Percentiles rank a stretch among this genome's conserved stretches.
Conservation (phyloP, 2,329 filamentous ascomycete genomes). For the Raffaelea arxii region DNA sequence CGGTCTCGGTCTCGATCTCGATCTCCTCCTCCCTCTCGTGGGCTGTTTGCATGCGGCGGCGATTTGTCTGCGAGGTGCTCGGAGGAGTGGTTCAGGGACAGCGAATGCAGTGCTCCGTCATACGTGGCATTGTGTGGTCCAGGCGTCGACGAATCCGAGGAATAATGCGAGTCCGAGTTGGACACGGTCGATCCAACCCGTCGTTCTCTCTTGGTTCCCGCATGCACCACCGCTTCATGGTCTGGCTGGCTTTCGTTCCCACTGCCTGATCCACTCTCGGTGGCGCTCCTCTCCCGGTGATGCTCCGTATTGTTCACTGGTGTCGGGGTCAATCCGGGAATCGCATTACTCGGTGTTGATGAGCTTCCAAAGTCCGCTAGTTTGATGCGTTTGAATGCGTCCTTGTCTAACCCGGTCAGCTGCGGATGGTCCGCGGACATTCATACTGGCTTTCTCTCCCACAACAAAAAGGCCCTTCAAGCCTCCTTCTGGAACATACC, state of each 20-base stretch:
- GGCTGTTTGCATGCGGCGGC: conserved; percentile 16
- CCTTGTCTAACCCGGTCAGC: conserved; percentile 38
- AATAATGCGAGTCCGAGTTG: conserved; percentile 33
- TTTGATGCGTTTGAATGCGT: conserved; percentile 39
- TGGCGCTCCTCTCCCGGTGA: conserved; percentile 28
- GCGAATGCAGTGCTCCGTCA: conserved; percentile 36
- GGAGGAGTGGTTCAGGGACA: conserved; percentile 27
- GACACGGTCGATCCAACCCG: conserved; percentile 31
- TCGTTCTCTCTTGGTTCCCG: not conserved
- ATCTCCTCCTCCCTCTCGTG: conserved; percentile 13
- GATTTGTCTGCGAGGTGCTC: conserved; percentile 18
- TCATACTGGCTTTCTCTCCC: too few relatives aligned
- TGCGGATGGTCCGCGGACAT: too few relatives aligned
- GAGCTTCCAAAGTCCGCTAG: conserved; percentile 25
- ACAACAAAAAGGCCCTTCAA: too few relatives aligned
- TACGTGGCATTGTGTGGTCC: conserved; percentile 25
- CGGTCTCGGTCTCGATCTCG: too few relatives aligned
- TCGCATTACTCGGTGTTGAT: conserved; percentile 8
- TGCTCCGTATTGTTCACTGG: conserved; percentile 3
- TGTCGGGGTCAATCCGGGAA: conserved; percentile 17
- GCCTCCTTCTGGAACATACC: too few relatives aligned
- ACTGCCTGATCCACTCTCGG: conserved; percentile 32
- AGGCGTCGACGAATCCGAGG: conserved; percentile 28
- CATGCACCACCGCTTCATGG: conserved; percentile 28
- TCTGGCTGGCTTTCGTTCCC: conserved; percentile 34